These are phyloP conservation scores for Neurospora pannonica DNA, from an alignment of 495 filamentous ascomycete genomes.

Conservation along the genomic window DNA sequence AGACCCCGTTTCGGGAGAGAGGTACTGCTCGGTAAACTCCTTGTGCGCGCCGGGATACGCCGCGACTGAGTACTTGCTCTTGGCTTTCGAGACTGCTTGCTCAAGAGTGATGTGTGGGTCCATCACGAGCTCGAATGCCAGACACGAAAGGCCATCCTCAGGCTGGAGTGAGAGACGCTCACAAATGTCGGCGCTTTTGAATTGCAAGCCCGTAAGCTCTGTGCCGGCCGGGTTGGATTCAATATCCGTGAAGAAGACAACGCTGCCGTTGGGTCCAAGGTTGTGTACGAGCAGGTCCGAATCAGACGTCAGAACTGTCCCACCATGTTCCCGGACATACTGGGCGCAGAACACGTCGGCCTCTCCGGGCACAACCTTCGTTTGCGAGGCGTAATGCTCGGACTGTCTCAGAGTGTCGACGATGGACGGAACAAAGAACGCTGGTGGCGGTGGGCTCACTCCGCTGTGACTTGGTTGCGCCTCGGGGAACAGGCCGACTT, in stretches of 20 bases:
- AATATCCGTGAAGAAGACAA: conserved; percentile 50
- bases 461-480: conserved; percentile 5
- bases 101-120: conserved; percentile 23
- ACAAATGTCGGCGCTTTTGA: conserved; percentile 29
- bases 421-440: conserved; percentile 61
- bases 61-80: conserved; percentile 9
- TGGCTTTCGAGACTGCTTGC: conserved; percentile 19
- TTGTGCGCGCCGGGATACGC: conserved; percentile 19
- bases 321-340: conserved; percentile 39
- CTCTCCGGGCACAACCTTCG: conserved; percentile 56
- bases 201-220: conserved; percentile 27
- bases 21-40: conserved; percentile 38
- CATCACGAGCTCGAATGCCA: conserved; percentile 32
- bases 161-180: conserved; percentile 22
- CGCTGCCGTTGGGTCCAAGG: conserved; percentile 45
- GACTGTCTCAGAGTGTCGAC: conserved; percentile 46
- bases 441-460: conserved; percentile 38
- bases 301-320: conserved; percentile 55
- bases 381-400: conserved; percentile 37
- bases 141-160: conserved; percentile 13
- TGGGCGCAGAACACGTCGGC: conserved; percentile 60
- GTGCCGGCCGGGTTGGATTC: conserved; percentile 8
- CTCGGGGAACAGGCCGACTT: conserved; percentile 14
- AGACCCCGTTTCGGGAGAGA: conserved; percentile 7
- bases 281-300: conserved; percentile 68